Evolutionary conservation across 2,329 filamentous ascomycete genomes (phyloP).

Genomic region (Colletotrichum noveboracense): DNA sequence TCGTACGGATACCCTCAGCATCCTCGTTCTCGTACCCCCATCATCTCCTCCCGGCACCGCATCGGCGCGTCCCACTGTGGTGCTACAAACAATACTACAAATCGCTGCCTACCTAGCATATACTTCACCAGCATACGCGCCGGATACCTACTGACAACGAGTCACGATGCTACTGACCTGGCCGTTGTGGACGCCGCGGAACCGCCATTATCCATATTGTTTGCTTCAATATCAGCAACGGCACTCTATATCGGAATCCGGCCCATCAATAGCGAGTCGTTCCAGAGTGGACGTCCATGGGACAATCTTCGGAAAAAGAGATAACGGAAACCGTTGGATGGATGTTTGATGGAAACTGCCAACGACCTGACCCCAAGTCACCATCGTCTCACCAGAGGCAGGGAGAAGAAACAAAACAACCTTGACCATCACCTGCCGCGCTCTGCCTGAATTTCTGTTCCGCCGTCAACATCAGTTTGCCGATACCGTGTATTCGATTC

Average conservation of each 20-base stretch:
- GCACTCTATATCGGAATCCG: not conserved
- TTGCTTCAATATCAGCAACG: constrained; percentile 1
- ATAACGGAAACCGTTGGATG: not conserved
- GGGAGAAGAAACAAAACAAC: not conserved
- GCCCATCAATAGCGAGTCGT: not conserved
- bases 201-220: not conserved
- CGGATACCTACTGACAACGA: not conserved
- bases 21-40: not conserved
- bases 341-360: not conserved
- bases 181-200: not conserved
- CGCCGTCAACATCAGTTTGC: not conserved
- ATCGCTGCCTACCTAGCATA: not conserved
- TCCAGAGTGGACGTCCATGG: not conserved
- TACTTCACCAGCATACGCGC: not conserved
- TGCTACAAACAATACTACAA: not conserved
- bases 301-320: not conserved
- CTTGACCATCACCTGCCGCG: not conserved
- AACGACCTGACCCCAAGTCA: not conserved
- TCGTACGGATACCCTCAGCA: not conserved
- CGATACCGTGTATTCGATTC: not conserved
- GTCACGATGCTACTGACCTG: not conserved
- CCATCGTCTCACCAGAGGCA: not conserved
- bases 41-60: not conserved
- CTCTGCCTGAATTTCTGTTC: not conserved
- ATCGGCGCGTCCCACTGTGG: not conserved